phyloP scores from a whole-genome alignment of 345 rosid genomes.

The Odontarrhena argentea region DNA sequence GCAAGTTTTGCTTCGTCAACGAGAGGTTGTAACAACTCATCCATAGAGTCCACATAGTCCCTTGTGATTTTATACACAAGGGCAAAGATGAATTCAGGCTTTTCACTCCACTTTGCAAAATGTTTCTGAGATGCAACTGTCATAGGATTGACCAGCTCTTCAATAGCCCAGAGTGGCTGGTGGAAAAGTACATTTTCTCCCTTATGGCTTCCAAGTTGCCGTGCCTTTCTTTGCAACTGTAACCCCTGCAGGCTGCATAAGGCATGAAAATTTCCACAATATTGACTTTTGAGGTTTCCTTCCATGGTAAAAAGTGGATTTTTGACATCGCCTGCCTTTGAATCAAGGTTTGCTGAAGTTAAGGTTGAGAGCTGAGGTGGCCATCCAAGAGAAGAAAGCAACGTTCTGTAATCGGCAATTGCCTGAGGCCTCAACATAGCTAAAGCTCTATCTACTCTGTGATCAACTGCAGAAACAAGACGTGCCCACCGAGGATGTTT shows the following conservation, averaged over 20 bases:
- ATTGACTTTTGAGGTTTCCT: slow-evolving; percentile 68
- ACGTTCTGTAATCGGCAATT: slow-evolving; percentile 76
- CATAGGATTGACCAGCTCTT: slow-evolving; percentile 90
- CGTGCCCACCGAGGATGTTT: slow-evolving; percentile 71
- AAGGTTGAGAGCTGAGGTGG: slow-evolving; percentile 77
- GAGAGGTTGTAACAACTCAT: slow-evolving; percentile 89
- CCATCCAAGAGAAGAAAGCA: slow-evolving; percentile 89
- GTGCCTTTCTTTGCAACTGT: slow-evolving; percentile 79
- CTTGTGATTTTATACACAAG: slow-evolving; percentile 82
- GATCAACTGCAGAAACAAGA: slow-evolving; percentile 86
- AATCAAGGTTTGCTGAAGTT: slow-evolving; percentile 55
- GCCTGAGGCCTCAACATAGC: slow-evolving; percentile 92
- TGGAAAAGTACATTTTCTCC: slow-evolving; percentile 59
- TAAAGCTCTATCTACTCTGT: slow-evolving; percentile 87
- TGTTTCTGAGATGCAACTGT: slow-evolving; percentile 71
- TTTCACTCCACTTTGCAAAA: slow-evolving; percentile 78
- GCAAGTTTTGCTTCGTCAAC: slow-evolving; percentile 85
- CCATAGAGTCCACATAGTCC: slow-evolving; percentile 88
- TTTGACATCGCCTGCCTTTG: slow-evolving; percentile 51
- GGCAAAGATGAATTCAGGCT: slow-evolving; percentile 85
- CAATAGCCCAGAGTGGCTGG: slow-evolving; percentile 97
- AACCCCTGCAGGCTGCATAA: slow-evolving; percentile 78
- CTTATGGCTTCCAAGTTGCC: slow-evolving; percentile 76
- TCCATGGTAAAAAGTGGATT: slow-evolving; percentile 85
- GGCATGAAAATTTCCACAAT: slow-evolving; percentile 80